These are phyloP conservation scores for Blastocystis sp. DNA, from an alignment of 352 stramenopile species.

Conservation along the genomic window DNA sequence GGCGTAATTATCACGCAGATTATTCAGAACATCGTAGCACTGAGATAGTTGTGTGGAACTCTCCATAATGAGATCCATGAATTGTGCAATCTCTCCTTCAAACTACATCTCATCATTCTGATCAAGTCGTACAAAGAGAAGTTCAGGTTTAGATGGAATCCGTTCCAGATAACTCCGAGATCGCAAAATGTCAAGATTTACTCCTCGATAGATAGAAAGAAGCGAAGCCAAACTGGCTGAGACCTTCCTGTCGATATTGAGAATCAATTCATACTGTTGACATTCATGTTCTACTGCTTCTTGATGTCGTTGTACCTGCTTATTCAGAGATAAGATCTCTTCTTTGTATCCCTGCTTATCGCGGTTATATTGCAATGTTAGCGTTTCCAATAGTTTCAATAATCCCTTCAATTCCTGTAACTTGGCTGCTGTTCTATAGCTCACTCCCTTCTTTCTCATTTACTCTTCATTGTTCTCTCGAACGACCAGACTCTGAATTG, in stretches of 20 bases:
- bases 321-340: not conserved
- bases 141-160: constrained; percentile 35
- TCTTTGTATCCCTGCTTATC: constrained; percentile 9
- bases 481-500: not conserved
- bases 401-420: constrained; percentile 35
- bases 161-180: not conserved
- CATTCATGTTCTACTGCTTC: not conserved
- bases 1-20: not conserved
- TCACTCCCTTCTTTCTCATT: not conserved
- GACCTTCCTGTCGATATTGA: constrained; percentile 20
- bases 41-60: not conserved
- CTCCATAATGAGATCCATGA: constrained; percentile 36
- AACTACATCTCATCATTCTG: not conserved
- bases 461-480: constrained; percentile 1
- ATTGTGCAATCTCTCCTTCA: constrained; percentile 36
- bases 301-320: not conserved
- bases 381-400: constrained; percentile 21
- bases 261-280: constrained; percentile 19
- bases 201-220: not conserved
- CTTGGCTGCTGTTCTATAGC: constrained; percentile 11
- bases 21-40: constrained; percentile 48
- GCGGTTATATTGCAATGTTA: not conserved
- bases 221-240: not conserved
- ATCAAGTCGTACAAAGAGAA: not conserved
- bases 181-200: constrained; percentile 48